Conservation (phyloP, 352 stramenopile genomes). For the Globisporangium lucens region DNA sequence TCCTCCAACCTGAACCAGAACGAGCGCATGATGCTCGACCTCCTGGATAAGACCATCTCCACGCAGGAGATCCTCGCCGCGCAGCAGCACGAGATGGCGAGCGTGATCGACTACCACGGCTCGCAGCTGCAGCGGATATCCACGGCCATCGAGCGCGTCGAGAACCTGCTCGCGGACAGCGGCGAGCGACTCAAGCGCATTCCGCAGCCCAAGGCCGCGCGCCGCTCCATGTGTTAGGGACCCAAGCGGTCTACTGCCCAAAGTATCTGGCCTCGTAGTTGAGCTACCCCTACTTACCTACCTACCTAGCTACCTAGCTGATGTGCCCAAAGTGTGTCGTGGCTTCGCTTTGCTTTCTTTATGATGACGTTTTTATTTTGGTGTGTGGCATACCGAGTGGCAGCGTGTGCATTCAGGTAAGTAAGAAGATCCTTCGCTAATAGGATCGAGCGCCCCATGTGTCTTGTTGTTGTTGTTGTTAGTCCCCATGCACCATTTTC, state of each 20-base stretch:
- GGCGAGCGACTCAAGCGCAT: constrained; percentile 29
- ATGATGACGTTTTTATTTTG: not conserved
- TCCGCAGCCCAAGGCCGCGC: constrained; percentile 7
- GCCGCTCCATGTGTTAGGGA: constrained; percentile 17
- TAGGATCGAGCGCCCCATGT: too few species aligned
- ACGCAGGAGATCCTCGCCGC: constrained; percentile 75
- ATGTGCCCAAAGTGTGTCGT: not conserved
- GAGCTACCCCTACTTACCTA: not conserved
- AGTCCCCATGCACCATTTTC: too few species aligned
- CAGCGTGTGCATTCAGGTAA: not conserved
- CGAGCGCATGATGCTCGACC: constrained; percentile 67
- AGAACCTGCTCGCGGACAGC: constrained; percentile 53
- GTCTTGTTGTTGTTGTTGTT: too few species aligned
- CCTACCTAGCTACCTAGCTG: not conserved
- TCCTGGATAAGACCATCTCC: constrained; percentile 76
- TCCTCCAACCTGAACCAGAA: constrained; percentile 45
- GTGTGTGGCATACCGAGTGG: constrained; percentile 8
- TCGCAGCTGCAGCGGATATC: constrained; percentile 66
- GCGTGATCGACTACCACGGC: constrained; percentile 60
- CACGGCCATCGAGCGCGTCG: constrained; percentile 63
- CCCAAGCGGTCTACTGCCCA: not conserved
- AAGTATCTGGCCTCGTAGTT: not conserved
- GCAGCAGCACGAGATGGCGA: constrained; percentile 71
- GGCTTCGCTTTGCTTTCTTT: not conserved
- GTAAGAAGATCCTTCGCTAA: not conserved